Percentiles rank a stretch among this genome's conserved stretches.
phyloP scores from a whole-genome alignment of 106 monocot species.

The Posidonia australis region DNA sequence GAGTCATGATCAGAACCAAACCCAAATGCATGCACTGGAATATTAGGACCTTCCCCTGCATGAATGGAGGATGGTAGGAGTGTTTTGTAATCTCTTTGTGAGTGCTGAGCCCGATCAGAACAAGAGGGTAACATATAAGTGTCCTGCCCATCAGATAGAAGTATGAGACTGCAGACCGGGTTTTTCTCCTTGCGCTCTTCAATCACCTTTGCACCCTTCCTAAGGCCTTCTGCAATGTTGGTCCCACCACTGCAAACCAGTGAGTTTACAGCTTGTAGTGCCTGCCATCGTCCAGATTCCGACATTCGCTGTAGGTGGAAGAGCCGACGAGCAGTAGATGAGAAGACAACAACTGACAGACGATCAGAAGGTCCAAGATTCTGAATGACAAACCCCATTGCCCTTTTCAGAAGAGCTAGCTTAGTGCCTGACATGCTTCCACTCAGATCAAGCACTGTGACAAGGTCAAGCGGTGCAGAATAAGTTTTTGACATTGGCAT shows the following conservation, averaged over 20 bases:
- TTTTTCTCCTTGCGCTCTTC: constrained; percentile 54
- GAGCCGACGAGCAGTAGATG: constrained; percentile 63
- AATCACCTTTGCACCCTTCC: constrained; percentile 59
- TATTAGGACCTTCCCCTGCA: constrained; percentile 9
- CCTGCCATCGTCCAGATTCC: constrained; percentile 54
- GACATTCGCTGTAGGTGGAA: constrained; percentile 72
- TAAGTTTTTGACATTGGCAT: too few species aligned
- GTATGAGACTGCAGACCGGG: constrained; percentile 72
- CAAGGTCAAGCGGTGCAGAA: too few species aligned
- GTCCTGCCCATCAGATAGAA: constrained; percentile 96
- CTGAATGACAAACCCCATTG: constrained; percentile 92
- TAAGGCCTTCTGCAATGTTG: constrained; percentile 78
- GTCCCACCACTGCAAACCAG: constrained; percentile 68
- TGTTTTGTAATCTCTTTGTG: constrained; percentile 25
- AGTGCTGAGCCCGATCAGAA: not conserved
- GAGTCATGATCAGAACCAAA: constrained; percentile 87
- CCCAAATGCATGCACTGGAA: constrained; percentile 85
- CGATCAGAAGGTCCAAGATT: constrained; percentile 73
- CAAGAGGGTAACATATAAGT: constrained; percentile 39
- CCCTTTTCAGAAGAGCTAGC: constrained; percentile 70
- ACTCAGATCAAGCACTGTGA: constrained; percentile 83
- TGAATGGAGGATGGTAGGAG: constrained; percentile 45
- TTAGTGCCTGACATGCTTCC: constrained; percentile 96
- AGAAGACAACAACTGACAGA: constrained; percentile 79
- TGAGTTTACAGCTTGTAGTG: constrained; percentile 66